Conservation (phyloP, 2,329 filamentous ascomycete species). For the Aschersonia sp. region DNA sequence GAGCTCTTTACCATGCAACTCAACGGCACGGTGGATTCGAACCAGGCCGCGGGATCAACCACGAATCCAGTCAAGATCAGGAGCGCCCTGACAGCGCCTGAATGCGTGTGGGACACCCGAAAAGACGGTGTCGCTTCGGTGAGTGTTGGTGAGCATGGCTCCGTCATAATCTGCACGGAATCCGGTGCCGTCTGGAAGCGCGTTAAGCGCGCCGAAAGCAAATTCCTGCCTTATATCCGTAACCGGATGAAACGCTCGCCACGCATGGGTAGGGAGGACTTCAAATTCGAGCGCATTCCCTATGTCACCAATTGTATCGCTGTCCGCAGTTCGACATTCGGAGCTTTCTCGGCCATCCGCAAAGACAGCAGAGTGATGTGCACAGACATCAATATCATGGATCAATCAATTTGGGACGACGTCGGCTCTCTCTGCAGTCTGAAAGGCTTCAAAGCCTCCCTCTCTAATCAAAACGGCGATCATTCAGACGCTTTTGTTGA, state of each 20-base stretch:
- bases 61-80: constrained; percentile 88
- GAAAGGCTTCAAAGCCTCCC: constrained; percentile 36
- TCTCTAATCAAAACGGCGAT: constrained; percentile 11
- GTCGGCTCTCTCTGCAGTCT: constrained; percentile 57
- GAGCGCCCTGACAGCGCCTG: constrained; percentile 61
- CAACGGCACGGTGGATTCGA: constrained; percentile 49
- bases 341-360: constrained; percentile 76
- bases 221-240: constrained; percentile 17
- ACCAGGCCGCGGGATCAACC: constrained; percentile 53
- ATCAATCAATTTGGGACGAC: constrained; percentile 61
- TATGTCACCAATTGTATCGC: constrained; percentile 73
- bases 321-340: constrained; percentile 78
- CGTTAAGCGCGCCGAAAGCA: constrained; percentile 67
- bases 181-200: constrained; percentile 89
- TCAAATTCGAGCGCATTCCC: constrained; percentile 87
- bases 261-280: constrained; percentile 63
- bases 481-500: too few relatives aligned
- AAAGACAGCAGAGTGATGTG: constrained; percentile 72
- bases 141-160: constrained; percentile 80
- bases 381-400: constrained; percentile 50
- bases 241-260: constrained; percentile 12
- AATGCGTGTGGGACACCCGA: constrained; percentile 76
- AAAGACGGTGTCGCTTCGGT: constrained; percentile 81
- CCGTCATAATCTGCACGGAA: constrained; percentile 83
- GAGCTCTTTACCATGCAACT: constrained; percentile 80